Evolutionary conservation across 495 filamentous ascomycete genomes (phyloP).

Genomic region (Pseudevernia furfuracea): DNA sequence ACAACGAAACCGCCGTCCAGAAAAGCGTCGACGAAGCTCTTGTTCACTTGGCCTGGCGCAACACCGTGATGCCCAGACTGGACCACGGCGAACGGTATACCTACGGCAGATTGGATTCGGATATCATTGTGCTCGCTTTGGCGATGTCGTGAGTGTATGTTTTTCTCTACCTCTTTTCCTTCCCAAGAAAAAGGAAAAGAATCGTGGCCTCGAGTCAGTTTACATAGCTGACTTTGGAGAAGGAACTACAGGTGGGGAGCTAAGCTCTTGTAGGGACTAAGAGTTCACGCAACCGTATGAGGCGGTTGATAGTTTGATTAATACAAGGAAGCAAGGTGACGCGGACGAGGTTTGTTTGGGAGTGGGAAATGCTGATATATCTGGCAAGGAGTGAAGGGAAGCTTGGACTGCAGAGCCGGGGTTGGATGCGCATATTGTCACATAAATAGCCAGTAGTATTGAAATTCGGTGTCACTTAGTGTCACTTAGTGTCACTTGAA

Average conservation of each 20-base stretch:
- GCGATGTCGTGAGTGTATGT: too few species aligned
- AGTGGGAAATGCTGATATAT: neutral
- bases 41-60: neutral
- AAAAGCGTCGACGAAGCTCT: neutral
- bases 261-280: neutral
- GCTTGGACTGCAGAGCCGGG: neutral
- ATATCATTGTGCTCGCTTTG: neutral
- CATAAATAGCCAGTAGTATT: neutral
- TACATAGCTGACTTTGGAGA: neutral
- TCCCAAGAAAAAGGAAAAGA: too few species aligned
- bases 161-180: too few species aligned
- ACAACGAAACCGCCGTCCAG: neutral
- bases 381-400: neutral
- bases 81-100: neutral
- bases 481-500: neutral
- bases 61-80: neutral
- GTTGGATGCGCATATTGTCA: neutral
- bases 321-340: neutral
- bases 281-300: neutral
- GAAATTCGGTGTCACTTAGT: neutral
- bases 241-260: neutral
- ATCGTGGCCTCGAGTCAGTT: neutral
- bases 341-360: neutral
- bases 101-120: neutral
- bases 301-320: neutral